phyloP scores from a whole-genome alignment of 805 yeast genomes.

The Kluyveromyces siamensis region DNA sequence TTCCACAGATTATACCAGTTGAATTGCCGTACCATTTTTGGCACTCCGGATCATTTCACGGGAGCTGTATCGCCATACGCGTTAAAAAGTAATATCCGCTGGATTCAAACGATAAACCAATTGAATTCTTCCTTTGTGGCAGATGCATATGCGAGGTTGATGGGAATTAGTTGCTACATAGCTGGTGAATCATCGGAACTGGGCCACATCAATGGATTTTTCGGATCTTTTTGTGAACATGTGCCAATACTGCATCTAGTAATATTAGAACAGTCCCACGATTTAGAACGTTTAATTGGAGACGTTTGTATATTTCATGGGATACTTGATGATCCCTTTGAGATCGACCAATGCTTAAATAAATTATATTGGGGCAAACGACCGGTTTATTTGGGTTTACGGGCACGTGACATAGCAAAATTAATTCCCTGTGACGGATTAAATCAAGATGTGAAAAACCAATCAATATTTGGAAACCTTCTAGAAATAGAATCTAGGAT shows the following conservation, averaged over 20 bases:
- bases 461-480: not conserved
- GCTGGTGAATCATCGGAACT: conserved; percentile 88
- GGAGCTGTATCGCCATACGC: conserved; percentile 27
- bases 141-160: conserved; percentile 71
- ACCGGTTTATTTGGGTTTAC: conserved; percentile 69
- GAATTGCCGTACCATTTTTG: conserved; percentile 49
- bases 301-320: conserved; percentile 47
- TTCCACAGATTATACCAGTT: conserved; percentile 49
- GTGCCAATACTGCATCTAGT: conserved; percentile 80
- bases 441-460: conserved; percentile 22
- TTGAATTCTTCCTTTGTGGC: conserved; percentile 86
- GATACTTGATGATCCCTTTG: conserved; percentile 39
- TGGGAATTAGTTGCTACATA: conserved; percentile 29
- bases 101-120: conserved; percentile 85
- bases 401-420: conserved; percentile 21
- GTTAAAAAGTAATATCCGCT: conserved; percentile 25
- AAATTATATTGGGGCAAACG: conserved; percentile 41
- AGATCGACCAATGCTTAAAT: conserved; percentile 36
- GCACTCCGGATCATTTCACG: conserved; percentile 59
- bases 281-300: conserved; percentile 26
- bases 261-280: conserved; percentile 54
- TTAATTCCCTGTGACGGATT: not conserved
- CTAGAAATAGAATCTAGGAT: not conserved
- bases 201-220: conserved; percentile 73
- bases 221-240: conserved; percentile 77